These are phyloP conservation scores for Urochloa ruziziensis DNA, from an alignment of 176 grass and related monocot species.

Conservation along the genomic window DNA sequence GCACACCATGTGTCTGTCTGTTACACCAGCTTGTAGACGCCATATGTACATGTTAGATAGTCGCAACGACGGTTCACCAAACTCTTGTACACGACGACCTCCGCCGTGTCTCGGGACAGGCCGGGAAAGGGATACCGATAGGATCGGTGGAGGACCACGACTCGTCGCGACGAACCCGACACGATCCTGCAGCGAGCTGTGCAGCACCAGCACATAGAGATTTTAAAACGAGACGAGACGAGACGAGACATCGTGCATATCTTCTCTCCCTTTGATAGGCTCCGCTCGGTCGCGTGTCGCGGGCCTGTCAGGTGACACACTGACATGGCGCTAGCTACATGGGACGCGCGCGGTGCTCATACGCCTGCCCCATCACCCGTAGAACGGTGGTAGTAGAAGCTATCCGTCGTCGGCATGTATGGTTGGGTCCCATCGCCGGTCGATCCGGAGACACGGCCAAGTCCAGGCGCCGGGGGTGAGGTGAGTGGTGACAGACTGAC, in stretches of 20 bases:
- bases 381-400: no score
- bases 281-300: no score
- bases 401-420: no score
- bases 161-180: background rate
- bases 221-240: background rate
- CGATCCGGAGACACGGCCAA: background rate
- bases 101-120: background rate
- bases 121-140: background rate
- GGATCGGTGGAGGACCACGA: background rate
- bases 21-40: background rate
- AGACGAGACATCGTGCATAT: background rate
- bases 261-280: no score
- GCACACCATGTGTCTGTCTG: background rate
- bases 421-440: background rate
- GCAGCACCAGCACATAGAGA: background rate
- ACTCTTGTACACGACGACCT: background rate
- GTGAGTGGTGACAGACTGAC: background rate
- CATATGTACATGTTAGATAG: background rate
- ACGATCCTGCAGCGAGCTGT: background rate
- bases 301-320: no score
- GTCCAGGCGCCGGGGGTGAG: background rate
- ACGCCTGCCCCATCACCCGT: background rate
- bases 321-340: background rate
- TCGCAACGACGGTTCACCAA: slow-evolving; percentile 1
- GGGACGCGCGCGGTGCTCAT: background rate